Evolutionary conservation across 371 early-diverging fungal species (phyloP).

Genomic region (Circinella minor): DNA sequence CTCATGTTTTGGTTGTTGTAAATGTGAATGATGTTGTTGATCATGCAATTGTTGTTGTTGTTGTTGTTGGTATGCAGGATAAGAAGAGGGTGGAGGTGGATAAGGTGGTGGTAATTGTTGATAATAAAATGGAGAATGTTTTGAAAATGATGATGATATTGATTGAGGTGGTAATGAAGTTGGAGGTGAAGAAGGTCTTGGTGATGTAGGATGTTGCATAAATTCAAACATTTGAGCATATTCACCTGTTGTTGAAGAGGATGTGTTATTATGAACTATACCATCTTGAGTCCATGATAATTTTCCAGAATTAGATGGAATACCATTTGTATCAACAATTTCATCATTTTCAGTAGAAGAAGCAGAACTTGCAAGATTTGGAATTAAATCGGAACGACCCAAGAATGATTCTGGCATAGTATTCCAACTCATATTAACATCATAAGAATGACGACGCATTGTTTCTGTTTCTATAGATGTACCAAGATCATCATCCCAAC

Average conservation of each 20-base stretch:
- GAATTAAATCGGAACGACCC: constrained; percentile 32
- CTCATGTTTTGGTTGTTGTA: constrained; percentile 9
- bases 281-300: constrained; percentile 31
- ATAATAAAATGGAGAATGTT: constrained; percentile 7
- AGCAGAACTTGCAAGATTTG: constrained; percentile 20
- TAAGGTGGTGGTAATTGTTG: constrained; percentile 19
- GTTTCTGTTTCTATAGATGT: constrained; percentile 23
- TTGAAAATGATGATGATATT: constrained; percentile 16
- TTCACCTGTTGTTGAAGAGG: constrained; percentile 1
- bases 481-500: constrained; percentile 8
- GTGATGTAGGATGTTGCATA: constrained; percentile 19
- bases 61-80: constrained; percentile 15
- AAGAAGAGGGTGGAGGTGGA: constrained; percentile 3
- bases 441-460: constrained; percentile 48
- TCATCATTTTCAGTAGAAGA: constrained; percentile 11
- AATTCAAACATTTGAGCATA: constrained; percentile 19
- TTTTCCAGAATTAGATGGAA: constrained; percentile 1
- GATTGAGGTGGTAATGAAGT: constrained; percentile 1
- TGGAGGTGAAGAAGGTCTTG: constrained; percentile 9
- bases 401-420: constrained; percentile 43
- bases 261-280: not conserved
- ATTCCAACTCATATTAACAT: constrained; percentile 49
- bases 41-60: constrained; percentile 9
- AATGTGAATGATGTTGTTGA: constrained; percentile 13
- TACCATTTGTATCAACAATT: not conserved